Conservation (phyloP, 331 rosid species). For the Cucumis variabilis region DNA sequence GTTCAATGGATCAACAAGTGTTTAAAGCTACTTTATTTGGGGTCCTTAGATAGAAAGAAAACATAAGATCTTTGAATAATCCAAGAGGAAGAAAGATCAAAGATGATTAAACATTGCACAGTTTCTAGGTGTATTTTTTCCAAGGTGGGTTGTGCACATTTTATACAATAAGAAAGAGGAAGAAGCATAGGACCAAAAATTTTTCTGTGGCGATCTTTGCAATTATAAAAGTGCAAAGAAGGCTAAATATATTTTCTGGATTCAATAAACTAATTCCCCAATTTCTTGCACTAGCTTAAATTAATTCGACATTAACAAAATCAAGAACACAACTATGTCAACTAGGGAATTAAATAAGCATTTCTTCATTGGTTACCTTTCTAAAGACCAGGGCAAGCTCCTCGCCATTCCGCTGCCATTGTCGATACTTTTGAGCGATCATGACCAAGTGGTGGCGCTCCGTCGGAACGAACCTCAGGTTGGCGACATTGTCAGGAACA, state of each 20-base stretch:
- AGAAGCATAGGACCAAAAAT: background rate
- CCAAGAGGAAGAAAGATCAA: too few relatives aligned
- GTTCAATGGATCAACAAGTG: too few relatives aligned
- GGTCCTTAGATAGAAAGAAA: too few relatives aligned
- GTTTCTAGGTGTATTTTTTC: background rate
- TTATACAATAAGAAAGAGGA: background rate
- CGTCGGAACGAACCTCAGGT: too few relatives aligned
- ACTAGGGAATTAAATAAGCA: background rate
- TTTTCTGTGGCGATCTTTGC: background rate
- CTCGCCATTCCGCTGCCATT: too few relatives aligned
- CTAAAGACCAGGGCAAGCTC: slow-evolving; percentile 75
- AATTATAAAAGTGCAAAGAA: background rate
- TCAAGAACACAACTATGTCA: background rate
- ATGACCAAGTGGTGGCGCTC: too few relatives aligned
- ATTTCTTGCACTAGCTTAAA: background rate
- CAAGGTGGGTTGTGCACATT: background rate
- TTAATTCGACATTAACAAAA: background rate
- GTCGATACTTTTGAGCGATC: too few relatives aligned
- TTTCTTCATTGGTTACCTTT: slow-evolving; percentile 61
- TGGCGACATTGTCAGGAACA: too few relatives aligned
- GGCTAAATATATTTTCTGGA: background rate
- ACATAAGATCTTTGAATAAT: too few relatives aligned
- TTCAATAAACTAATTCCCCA: background rate
- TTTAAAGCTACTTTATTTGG: too few relatives aligned
- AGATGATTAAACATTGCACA: too few relatives aligned